Percentiles rank a stretch among this genome's conserved stretches.
phyloP scores from a whole-genome alignment of 805 yeast genomes.

The Candida dajiaensis region DNA sequence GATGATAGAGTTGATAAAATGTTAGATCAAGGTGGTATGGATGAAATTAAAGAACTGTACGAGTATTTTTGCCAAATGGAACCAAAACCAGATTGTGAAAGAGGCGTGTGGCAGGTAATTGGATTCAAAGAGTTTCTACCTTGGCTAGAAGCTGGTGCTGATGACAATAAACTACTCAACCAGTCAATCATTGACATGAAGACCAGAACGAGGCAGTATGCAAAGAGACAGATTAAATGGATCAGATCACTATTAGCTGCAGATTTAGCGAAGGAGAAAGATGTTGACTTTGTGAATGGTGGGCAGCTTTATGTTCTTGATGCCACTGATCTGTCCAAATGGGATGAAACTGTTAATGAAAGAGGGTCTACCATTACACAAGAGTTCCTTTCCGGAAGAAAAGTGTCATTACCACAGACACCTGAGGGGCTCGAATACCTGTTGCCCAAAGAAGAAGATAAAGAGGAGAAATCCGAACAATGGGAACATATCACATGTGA shows the following conservation, averaged over 20 bases:
- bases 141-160: constrained; percentile 37
- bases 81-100: constrained; percentile 45
- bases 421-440: constrained; percentile 32
- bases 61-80: constrained; percentile 31
- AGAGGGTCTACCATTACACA: constrained; percentile 50
- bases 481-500: constrained; percentile 73
- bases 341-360: constrained; percentile 52
- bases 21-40: constrained; percentile 63
- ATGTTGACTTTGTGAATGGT: constrained; percentile 45
- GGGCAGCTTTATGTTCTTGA: constrained; percentile 65
- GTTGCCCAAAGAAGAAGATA: constrained; percentile 13
- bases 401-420: constrained; percentile 21
- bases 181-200: constrained; percentile 74
- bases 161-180: constrained; percentile 24
- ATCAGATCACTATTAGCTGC: constrained; percentile 64
- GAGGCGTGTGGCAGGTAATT: constrained; percentile 90
- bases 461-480: constrained; percentile 23
- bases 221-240: constrained; percentile 88
- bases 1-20: constrained; percentile 80
- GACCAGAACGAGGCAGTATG: constrained; percentile 76
- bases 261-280: constrained; percentile 45
- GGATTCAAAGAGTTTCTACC: constrained; percentile 90
- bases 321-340: constrained; percentile 62
- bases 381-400: constrained; percentile 27
- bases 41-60: constrained; percentile 62